Conservation (phyloP, 1,284 basidiomycete species). For the Microbotryum scabiosae region DNA sequence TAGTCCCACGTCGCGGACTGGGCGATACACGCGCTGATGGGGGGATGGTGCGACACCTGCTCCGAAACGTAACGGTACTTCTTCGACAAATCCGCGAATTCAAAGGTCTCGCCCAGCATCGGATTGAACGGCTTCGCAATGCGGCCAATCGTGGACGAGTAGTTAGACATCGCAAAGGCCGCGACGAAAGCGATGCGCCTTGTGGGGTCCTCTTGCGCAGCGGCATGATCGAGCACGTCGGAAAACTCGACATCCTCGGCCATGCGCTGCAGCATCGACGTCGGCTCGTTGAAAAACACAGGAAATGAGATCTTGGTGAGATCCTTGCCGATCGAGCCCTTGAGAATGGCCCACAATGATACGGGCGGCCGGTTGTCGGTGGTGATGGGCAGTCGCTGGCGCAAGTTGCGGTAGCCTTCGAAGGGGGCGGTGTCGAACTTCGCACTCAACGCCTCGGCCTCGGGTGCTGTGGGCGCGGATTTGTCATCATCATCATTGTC, state of each 20-base stretch:
- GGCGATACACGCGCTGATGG: constrained; percentile 93
- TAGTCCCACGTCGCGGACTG: constrained; percentile 85
- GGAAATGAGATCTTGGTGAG: constrained; percentile 77
- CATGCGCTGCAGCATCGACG: constrained; percentile 73
- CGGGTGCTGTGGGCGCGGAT: constrained; percentile 16
- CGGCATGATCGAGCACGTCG: constrained; percentile 79
- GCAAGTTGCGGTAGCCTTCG: constrained; percentile 59
- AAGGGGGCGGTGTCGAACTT: constrained; percentile 50
- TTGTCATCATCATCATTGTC: constrained; percentile 44
- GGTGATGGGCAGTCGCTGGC: constrained; percentile 59
- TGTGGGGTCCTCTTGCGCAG: constrained; percentile 64
- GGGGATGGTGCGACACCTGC: constrained; percentile 94
- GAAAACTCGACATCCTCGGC: constrained; percentile 67
- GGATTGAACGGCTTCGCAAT: constrained; percentile 96
- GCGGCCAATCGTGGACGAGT: constrained; percentile 80
- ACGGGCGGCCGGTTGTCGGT: constrained; percentile 79
- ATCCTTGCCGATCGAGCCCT: constrained; percentile 94
- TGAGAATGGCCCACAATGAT: constrained; percentile 90
- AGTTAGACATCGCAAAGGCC: constrained; percentile 97
- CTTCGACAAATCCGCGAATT: constrained; percentile 80
- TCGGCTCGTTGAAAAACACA: constrained; percentile 92
- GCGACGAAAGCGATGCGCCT: constrained; percentile 86
- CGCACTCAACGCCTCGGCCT: constrained; percentile 5
- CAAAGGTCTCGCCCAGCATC: constrained; percentile 87
- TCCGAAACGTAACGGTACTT: constrained; percentile 88